Conservation (phyloP, 2,329 filamentous ascomycete genomes). For the Clonostachys sp. region DNA sequence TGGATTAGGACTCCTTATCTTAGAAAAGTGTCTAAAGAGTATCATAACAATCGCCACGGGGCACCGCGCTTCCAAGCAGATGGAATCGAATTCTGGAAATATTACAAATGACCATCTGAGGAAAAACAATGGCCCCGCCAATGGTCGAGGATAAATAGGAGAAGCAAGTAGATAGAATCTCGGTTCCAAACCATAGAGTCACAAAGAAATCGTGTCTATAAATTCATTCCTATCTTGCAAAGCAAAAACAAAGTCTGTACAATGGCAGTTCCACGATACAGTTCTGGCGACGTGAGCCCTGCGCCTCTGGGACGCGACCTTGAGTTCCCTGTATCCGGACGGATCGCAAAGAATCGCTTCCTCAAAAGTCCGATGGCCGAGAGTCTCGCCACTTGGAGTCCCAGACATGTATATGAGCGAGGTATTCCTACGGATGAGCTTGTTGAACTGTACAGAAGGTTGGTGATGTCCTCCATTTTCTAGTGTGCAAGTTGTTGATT, state of each 20-base stretch:
- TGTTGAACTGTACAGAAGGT: conserved; percentile 51
- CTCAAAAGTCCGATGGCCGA: conserved; percentile 67
- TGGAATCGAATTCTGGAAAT: no score
- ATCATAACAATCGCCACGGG: no score
- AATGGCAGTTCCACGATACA: not conserved
- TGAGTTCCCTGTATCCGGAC: conserved; percentile 45
- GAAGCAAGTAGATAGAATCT: no score
- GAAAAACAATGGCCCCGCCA: no score
- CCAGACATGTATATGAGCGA: conserved; percentile 43
- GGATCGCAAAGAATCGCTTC: conserved; percentile 57
- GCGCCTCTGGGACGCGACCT: conserved; percentile 35
- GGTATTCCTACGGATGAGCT: conserved; percentile 30
- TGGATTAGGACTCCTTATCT: no score
- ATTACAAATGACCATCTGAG: no score
- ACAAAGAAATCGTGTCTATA: no score
- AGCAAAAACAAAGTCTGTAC: not conserved
- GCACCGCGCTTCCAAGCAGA: no score
- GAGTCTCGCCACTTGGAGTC: conserved; percentile 55
- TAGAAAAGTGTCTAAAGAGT: no score
- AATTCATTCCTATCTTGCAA: not conserved
- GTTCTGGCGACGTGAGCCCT: conserved; percentile 3
- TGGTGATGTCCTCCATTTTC: conserved; percentile 11
- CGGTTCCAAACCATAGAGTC: no score
- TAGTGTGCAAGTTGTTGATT: no score
- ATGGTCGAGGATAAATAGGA: no score